phyloP scores from a whole-genome alignment of 495 filamentous ascomycete genomes.

The Trichocladium uniseriatum region DNA sequence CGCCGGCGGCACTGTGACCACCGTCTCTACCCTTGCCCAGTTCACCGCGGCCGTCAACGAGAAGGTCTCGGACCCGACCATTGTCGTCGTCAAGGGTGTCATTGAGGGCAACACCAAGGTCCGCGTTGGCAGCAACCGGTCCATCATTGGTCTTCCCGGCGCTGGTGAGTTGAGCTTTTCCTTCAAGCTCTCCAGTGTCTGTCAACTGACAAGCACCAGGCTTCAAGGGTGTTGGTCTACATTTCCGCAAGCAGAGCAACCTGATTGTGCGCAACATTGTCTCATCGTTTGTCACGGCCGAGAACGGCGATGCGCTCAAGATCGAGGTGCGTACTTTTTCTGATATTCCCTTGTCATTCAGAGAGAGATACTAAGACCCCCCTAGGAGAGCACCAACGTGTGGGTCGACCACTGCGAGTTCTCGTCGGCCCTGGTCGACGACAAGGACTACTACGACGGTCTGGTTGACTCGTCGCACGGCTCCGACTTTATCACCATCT shows the following conservation, averaged over 20 bases:
- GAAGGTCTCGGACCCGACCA: constrained; percentile 31
- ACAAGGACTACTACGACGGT: constrained; percentile 63
- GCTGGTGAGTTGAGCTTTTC: constrained; percentile 20
- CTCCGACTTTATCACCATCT: constrained; percentile 44
- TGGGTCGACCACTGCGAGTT: constrained; percentile 66
- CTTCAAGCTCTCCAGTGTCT: too few species aligned
- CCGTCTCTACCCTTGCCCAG: constrained; percentile 47
- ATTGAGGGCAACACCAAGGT: constrained; percentile 38
- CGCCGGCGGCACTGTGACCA: constrained; percentile 47
- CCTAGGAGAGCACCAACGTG: constrained; percentile 42
- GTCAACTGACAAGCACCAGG: constrained; percentile 12
- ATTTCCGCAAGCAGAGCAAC: constrained; percentile 38
- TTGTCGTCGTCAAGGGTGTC: constrained; percentile 41
- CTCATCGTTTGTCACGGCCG: constrained; percentile 48
- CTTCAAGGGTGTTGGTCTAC: constrained; percentile 38
- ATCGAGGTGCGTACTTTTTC: constrained; percentile 37
- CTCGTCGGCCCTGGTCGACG: constrained; percentile 43
- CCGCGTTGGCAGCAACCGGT: constrained; percentile 45
- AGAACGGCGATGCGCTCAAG: constrained; percentile 51
- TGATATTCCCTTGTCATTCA: neutral
- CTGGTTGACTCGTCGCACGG: constrained; percentile 53
- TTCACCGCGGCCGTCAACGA: constrained; percentile 42
- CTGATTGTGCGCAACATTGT: constrained; percentile 58
- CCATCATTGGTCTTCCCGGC: constrained; percentile 41
- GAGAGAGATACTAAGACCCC: too few species aligned